Conservation (phyloP, 352 stramenopile species). For the Pythium catenulatum region DNA sequence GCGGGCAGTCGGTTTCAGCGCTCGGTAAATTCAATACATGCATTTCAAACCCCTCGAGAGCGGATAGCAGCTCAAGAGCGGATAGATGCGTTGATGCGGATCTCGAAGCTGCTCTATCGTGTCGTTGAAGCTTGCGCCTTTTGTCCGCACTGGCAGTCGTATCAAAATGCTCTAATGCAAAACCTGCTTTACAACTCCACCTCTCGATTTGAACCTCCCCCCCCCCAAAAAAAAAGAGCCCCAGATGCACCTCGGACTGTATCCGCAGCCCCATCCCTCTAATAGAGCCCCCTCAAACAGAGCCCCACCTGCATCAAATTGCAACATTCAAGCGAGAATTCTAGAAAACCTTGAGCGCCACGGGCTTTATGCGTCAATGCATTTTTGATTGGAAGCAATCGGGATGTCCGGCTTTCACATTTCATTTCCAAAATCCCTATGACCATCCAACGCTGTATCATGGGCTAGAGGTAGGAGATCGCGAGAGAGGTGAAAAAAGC, state of each 20-base stretch:
- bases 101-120: too few relatives aligned
- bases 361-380: background rate
- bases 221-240: background rate
- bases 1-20: too few relatives aligned
- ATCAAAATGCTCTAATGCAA: too few relatives aligned
- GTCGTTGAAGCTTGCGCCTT: too few relatives aligned
- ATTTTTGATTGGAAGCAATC: background rate
- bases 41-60: too few relatives aligned
- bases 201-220: background rate
- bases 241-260: background rate
- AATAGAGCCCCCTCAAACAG: background rate
- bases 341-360: background rate
- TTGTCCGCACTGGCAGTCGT: too few relatives aligned
- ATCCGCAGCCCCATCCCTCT: background rate
- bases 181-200: slow-evolving; percentile 9
- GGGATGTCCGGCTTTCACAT: too few relatives aligned
- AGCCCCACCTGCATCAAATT: background rate
- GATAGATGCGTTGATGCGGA: too few relatives aligned
- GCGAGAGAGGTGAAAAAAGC: background rate
- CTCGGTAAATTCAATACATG: too few relatives aligned
- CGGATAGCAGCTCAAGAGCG: too few relatives aligned
- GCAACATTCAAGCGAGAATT: background rate
- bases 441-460: background rate
- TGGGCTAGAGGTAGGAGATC: background rate
- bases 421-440: background rate